These are phyloP conservation scores for Podospora conica DNA, from an alignment of 495 filamentous ascomycete species.

Conservation along the genomic window DNA sequence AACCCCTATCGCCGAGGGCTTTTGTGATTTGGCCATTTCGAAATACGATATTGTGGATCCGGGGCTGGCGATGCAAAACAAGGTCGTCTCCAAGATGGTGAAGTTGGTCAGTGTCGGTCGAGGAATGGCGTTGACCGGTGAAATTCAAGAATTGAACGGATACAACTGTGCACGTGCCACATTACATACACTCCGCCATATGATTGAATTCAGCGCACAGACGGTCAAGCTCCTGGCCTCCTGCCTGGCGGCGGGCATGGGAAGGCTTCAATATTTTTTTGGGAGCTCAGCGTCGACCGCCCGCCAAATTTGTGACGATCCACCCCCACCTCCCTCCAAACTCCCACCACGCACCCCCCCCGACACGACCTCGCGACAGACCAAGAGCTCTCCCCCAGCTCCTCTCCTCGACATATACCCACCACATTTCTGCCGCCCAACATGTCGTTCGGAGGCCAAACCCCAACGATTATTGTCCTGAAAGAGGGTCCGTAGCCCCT, in stretches of 20 bases:
- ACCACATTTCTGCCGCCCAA: conserved; percentile 4
- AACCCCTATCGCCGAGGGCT: too few species aligned
- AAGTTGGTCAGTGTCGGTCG: too few species aligned
- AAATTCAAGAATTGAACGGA: too few species aligned
- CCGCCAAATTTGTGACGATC: not conserved
- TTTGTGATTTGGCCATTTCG: too few species aligned
- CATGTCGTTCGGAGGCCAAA: conserved; percentile 98
- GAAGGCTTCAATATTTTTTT: conserved; percentile 28
- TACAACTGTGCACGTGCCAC: not conserved
- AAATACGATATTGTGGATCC: too few species aligned
- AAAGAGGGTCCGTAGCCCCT: conserved; percentile 75
- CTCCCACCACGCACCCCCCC: conserved; percentile 1
- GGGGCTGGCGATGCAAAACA: too few species aligned
- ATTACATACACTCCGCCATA: not conserved
- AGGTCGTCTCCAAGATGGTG: too few species aligned
- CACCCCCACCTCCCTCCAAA: conserved; percentile 6
- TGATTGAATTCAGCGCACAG: not conserved
- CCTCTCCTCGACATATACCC: not conserved
- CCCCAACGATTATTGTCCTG: conserved; percentile 96
- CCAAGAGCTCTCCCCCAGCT: conserved; percentile 16
- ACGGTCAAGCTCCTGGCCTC: conserved; percentile 9
- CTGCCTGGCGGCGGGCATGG: conserved; percentile 2
- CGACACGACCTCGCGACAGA: not conserved
- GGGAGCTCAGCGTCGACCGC: conserved; percentile 17
- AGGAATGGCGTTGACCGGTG: too few species aligned